These are phyloP conservation scores for Isabelozyma gotoi DNA, from an alignment of 805 yeast species.

Conservation along the genomic window DNA sequence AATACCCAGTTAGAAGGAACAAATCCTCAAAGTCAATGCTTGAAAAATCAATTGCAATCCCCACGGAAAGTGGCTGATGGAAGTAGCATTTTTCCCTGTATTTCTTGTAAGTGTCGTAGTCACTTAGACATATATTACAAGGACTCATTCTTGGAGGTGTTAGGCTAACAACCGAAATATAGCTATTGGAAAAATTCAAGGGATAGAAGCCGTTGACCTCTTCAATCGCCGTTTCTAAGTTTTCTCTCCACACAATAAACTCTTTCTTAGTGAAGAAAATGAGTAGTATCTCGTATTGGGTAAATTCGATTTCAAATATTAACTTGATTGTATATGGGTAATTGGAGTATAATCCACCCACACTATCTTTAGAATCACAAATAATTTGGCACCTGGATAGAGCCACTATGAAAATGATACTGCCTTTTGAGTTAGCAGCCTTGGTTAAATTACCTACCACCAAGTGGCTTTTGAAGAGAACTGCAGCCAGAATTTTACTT, in stretches of 20 bases:
- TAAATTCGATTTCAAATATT: slow-evolving; percentile 42
- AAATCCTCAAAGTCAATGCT: slow-evolving; percentile 1
- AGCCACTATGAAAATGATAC: slow-evolving; percentile 50
- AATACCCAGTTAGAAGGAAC: background rate
- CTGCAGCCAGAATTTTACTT: slow-evolving; percentile 27
- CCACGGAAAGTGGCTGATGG: slow-evolving; percentile 4
- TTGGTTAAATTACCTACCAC: slow-evolving; percentile 31
- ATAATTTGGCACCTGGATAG: slow-evolving; percentile 30
- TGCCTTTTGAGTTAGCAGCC: slow-evolving; percentile 20
- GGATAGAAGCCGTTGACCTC: slow-evolving; percentile 25
- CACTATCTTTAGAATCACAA: slow-evolving; percentile 17
- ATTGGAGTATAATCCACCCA: slow-evolving; percentile 29
- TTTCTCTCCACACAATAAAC: slow-evolving; percentile 39
- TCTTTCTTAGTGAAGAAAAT: slow-evolving; percentile 33
- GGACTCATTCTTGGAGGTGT: slow-evolving; percentile 10
- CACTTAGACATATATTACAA: slow-evolving; percentile 13
- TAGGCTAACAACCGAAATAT: slow-evolving; percentile 14
- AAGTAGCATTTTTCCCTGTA: slow-evolving; percentile 13
- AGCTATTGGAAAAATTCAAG: slow-evolving; percentile 13
- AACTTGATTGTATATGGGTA: slow-evolving; percentile 40
- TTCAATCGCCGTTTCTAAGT: slow-evolving; percentile 17
- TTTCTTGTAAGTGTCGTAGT: background rate
- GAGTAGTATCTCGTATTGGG: slow-evolving; percentile 46
- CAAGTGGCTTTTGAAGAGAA: slow-evolving; percentile 53
- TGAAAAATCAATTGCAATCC: slow-evolving; percentile 6